Percentiles rank a stretch among this genome's conserved stretches.
These are phyloP conservation scores for Fonsecaea pedrosoi DNA, from an alignment of 2,329 filamentous ascomycete genomes.

Conservation along the genomic window DNA sequence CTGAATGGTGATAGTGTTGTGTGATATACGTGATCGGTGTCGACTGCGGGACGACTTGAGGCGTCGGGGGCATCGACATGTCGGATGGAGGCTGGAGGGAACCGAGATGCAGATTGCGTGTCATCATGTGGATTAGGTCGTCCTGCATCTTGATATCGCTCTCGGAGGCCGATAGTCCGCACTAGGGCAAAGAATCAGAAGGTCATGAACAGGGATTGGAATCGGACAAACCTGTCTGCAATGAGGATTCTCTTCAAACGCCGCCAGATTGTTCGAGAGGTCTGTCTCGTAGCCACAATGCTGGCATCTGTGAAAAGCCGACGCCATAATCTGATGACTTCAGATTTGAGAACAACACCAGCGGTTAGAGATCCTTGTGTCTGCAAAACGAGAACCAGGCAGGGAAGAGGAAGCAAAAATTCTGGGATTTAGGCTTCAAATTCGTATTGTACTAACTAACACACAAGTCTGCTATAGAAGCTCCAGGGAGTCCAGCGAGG, in stretches of 20 bases:
- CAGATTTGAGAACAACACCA: slow-evolving; percentile 25
- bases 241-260: slow-evolving; percentile 48
- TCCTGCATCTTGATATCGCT: slow-evolving; percentile 72
- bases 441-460: slow-evolving; percentile 41
- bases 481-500: slow-evolving; percentile 31
- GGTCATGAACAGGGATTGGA: slow-evolving; percentile 35
- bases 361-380: slow-evolving; percentile 32
- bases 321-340: slow-evolving; percentile 45
- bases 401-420: slow-evolving; percentile 36
- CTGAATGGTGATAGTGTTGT: slow-evolving; percentile 83
- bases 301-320: slow-evolving; percentile 49
- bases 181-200: slow-evolving; percentile 44
- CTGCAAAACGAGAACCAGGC: slow-evolving; percentile 37
- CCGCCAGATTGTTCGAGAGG: slow-evolving; percentile 46
- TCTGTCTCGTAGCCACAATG: slow-evolving; percentile 49
- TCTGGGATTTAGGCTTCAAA: slow-evolving; percentile 40
- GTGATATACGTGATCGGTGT: slow-evolving; percentile 73
- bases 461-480: slow-evolving; percentile 39
- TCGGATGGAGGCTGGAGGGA: slow-evolving; percentile 45
- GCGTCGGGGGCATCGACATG: slow-evolving; percentile 42
- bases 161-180: slow-evolving; percentile 51
- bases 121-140: slow-evolving; percentile 81
- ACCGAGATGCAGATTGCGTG: slow-evolving; percentile 72
- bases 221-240: slow-evolving; percentile 50
- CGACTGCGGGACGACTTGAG: slow-evolving; percentile 41